Conservation (phyloP, 2,329 filamentous ascomycete species). For the Aspergillus flavus region DNA sequence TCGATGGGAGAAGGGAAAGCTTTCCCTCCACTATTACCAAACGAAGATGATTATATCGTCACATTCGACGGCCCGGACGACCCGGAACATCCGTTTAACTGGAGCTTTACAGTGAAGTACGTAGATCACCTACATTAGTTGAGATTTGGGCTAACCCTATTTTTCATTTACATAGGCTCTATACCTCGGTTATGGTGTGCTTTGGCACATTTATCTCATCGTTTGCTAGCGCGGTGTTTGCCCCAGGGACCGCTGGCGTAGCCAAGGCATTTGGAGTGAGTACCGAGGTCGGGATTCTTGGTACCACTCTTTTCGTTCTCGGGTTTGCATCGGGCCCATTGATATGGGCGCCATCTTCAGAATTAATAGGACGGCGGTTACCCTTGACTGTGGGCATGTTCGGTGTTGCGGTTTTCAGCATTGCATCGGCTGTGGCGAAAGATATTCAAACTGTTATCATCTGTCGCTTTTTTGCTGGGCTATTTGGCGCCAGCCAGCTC, state of each 20-base stretch:
- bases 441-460: conserved; percentile 45
- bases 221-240: conserved; percentile 65
- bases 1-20: conserved; percentile 40
- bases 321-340: conserved; percentile 63
- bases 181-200: conserved; percentile 26
- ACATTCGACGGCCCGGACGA: conserved; percentile 55
- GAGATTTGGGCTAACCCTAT: background rate
- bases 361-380: conserved; percentile 61
- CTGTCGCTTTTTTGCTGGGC: conserved; percentile 49
- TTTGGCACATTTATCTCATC: conserved; percentile 55
- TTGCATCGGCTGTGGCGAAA: conserved; percentile 45
- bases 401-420: conserved; percentile 46
- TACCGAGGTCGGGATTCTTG: conserved; percentile 45
- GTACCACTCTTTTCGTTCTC: conserved; percentile 51
- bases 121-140: background rate
- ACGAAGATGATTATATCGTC: conserved; percentile 54
- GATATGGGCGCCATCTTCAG: conserved; percentile 63
- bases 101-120: conserved; percentile 51
- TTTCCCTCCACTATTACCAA: conserved; percentile 51
- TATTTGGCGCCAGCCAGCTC: conserved; percentile 48
- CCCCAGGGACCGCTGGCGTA: conserved; percentile 60
- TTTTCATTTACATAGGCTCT: conserved; percentile 16
- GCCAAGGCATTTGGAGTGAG: conserved; percentile 51
- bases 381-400: conserved; percentile 48
- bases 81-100: conserved; percentile 55